A percentile compares a stretch with the other conserved stretches of the same genome.
These are phyloP conservation scores for Turnera subulata DNA, from an alignment of 345 rosid species.

Conservation along the genomic window DNA sequence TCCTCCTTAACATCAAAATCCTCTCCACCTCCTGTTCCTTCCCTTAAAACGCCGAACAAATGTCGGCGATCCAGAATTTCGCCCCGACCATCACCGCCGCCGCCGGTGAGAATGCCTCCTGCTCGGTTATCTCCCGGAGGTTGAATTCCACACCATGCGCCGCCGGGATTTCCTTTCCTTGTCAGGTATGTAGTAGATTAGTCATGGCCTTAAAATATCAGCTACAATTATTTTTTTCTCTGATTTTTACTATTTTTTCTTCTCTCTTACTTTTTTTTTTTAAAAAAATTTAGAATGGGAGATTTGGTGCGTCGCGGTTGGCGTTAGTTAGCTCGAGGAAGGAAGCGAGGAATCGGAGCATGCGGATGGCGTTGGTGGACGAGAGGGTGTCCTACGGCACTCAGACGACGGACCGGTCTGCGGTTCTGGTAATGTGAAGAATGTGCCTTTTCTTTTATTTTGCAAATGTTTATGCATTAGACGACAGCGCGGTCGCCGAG, in stretches of 20 bases:
- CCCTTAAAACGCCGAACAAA: background rate
- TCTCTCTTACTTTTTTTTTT: background rate
- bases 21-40: background rate
- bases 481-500: no score
- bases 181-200: no score
- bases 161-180: slow-evolving; percentile 1
- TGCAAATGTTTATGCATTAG: no score
- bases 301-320: slow-evolving; percentile 41
- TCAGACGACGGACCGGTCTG: slow-evolving; percentile 44
- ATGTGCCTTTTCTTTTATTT: no score
- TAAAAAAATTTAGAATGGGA: slow-evolving; percentile 21
- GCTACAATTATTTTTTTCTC: no score
- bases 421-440: slow-evolving; percentile 44
- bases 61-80: slow-evolving; percentile 6
- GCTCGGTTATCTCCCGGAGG: background rate
- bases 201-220: no score
- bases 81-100: background rate
- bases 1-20: background rate
- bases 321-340: slow-evolving; percentile 20
- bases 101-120: background rate
- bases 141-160: background rate
- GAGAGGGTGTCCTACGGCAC: slow-evolving; percentile 48
- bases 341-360: slow-evolving; percentile 13
- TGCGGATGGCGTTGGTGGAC: slow-evolving; percentile 66
- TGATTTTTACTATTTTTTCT: no score